Evolutionary conservation across 345 rosid genomes (phyloP).

Genomic region (Eucalyptus cloeziana): DNA sequence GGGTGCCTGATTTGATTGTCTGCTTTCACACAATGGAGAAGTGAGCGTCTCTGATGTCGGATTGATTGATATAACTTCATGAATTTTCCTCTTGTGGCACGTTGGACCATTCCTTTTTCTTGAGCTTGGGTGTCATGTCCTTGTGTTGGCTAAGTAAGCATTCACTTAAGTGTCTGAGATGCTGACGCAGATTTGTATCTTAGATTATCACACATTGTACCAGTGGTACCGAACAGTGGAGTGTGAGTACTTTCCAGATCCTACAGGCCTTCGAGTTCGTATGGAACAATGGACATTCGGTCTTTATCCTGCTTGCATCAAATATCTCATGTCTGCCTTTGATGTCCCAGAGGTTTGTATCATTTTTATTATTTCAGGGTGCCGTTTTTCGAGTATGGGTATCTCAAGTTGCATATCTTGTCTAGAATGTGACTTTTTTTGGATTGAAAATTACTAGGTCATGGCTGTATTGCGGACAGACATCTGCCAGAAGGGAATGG

Average conservation of each 20-base stretch:
- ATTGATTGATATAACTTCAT: not conserved
- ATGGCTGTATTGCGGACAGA: conserved; percentile 89
- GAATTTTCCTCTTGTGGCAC: not conserved
- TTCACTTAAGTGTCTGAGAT: not conserved
- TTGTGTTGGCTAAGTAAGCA: not conserved
- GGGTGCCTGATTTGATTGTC: not conserved
- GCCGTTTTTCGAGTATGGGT: not conserved
- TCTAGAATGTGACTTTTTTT: not conserved
- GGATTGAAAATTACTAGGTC: conserved; percentile 35
- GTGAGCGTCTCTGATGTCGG: not conserved
- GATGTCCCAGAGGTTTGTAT: conserved; percentile 84
- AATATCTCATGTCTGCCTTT: conserved; percentile 95
- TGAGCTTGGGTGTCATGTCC: not conserved
- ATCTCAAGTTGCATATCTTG: not conserved
- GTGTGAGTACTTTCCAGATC: conserved; percentile 88
- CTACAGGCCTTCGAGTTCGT: conserved; percentile 85
- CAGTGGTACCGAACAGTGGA: conserved; percentile 88
- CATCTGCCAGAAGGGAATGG: conserved; percentile 69
- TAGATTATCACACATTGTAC: conserved; percentile 85
- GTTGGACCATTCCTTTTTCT: not conserved
- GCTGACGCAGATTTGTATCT: not conserved
- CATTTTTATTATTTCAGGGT: not conserved
- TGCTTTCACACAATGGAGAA: not conserved
- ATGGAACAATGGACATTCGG: conserved; percentile 92
- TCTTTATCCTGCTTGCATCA: conserved; percentile 92